Base-by-base conservation (phyloP, 345 rosid species). In the Chamaenerion angustifolium region DNA sequence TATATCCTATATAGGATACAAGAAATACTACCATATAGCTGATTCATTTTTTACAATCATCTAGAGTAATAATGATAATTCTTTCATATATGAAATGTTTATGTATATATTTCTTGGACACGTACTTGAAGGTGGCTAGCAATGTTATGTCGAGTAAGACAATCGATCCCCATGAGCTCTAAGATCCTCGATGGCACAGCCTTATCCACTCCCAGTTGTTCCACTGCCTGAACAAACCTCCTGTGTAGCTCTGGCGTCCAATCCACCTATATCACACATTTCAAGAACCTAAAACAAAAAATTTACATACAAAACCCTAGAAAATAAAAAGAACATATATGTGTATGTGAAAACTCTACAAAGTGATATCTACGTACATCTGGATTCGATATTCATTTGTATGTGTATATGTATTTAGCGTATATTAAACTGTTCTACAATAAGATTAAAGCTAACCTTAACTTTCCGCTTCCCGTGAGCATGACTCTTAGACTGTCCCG, bases 161-260 rank as follows among this genome's bases (percentile, higher is more conserved):
- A 71, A 40, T 80, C 78, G 42, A 80, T 81, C 37, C 87, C 88
- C 96, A 92, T 92, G 11, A 84, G 69, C 72, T 92, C 95, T 63
- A 92, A 69, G 56, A 92, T 92, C 60, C 85, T 72, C 1, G 96
- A 92, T 40, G 98, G 98, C 43, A 92, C 96, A 15, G 98, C 98
- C 83, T 87, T 84, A 57, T 92, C 98, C 56, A 92, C 69, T 2
- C 98, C 98, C 18, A 92, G 71, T 64, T 82, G 89, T 68, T 92
- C 96, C 77, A 92, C 96, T 45, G 98, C 98, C 37, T 87, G 85
- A 56, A 87, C 96, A 35, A 92, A 92, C 46, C 78, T 78, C 71
- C 85, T 71, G 67, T 92, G 98, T 70, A 92, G 68, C 56, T 84
- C 96, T 51, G 95, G 85, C 14, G 96, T 92, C 98, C 98, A 92